Evolutionary conservation across 2,329 filamentous ascomycete species (phyloP), one percentile per base, ranked within the genome.

Genomic region (Talaromyces amestolkiae): DNA sequence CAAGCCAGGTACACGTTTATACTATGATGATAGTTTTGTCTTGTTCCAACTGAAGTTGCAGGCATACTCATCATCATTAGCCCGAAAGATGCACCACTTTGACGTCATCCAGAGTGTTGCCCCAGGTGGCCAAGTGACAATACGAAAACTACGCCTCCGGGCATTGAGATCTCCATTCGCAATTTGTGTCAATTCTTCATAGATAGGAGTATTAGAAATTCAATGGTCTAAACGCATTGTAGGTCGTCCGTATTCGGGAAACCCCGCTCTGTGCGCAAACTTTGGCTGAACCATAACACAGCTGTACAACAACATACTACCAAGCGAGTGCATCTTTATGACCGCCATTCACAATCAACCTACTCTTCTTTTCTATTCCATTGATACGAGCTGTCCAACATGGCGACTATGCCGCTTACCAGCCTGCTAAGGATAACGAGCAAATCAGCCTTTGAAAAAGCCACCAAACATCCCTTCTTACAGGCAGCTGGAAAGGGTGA

Each of bases 391-490:
- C 19, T 15, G 22, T 33, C 22, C 37, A 45, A 33, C 43, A 78
- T 75, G 72, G 58, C 73, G 45, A 72, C 59, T 56, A 67, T 70
- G 66, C 73, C 85, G 4, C 78, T 91, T 56, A 89, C 87, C 1
- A 75, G 79, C 61, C 80, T 87, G 71, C 85, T 91, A 51, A 81
- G 87, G 67, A 73, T 79, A 53, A 80, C 80, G 62, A 81, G 82
- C 72, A 73, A 78, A 2, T 71, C 76, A 3, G 77, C 79, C 56
- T 86, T 86, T 74, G 78, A 75, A 3, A 76, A 77, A 33, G 88
- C 89, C 11, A 91, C 89, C 0, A 87, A 89, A 66, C 84, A 87
- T 63, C 82, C 86, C 0, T 92, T 92, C 77, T 85, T 92, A 61
- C 81, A 80, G 11, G 82, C 86, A 58, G 89, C 89, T 6, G 89